Evolutionary conservation across 2,329 filamentous ascomycete genomes (phyloP), one percentile per base, ranked within the genome.

Genomic region (Cladophialophora exuberans): DNA sequence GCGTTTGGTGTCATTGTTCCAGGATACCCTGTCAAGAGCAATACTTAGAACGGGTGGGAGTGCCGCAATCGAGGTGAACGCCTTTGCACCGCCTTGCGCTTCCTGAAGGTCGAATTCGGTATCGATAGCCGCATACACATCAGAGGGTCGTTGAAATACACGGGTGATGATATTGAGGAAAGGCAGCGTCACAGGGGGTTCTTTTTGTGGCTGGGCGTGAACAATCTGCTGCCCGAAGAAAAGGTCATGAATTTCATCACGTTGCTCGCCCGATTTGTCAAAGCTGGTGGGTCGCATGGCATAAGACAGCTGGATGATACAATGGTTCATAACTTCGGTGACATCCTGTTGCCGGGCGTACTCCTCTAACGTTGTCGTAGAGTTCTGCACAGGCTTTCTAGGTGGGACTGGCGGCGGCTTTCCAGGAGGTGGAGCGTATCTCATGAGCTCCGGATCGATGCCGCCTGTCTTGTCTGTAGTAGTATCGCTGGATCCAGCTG

Each of bases 251-350:
- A 96, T 84, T 53, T 84, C 79, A 68, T 97, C 94, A 17, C 85
- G 74, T 70, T 97, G 93, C 61, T 95, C 87, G 2, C 87, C 88
- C 39, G 85, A 81, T 5, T 79, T 73, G 54, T 89, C 83, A 28
- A 82, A 76, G 3, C 80, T 82, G n/a, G 80, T 81, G 4, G 90
- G 83, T 54, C 82, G 85, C 66, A 97, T 92, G 2, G 93, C 92
- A 48, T 89, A 91, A 66, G 94, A 89, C n/a, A 97, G 78, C 46
- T 94, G 88, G 67, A 93, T 91, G 55, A 97, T 83, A 22, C 96
- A 89, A 65, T 93, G 94, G 55, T 90, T 90, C 75, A 97, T 92
- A 41, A 97, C 93, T 72, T 99, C 94, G 10, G 91, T 91, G 3
- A 97, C 93, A 72, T 99, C 94, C 73, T 99, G 92, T 67, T 99